Percentiles rank a stretch among this genome's conserved stretches.
Conservation (phyloP, 768 basidiomycete genomes). For the Inosperma sp. region DNA sequence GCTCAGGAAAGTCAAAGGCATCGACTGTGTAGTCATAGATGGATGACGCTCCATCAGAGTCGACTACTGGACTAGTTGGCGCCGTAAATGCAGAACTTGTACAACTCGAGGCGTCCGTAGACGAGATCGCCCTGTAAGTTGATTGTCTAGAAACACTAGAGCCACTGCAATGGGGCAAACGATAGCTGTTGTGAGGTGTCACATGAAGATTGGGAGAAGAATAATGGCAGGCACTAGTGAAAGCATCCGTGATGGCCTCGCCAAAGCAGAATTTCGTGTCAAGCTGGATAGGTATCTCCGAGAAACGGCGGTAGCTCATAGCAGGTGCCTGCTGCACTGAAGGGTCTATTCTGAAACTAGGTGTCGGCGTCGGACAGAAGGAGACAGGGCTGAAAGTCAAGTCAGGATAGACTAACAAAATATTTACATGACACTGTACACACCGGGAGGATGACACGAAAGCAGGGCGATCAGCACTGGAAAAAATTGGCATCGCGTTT, state of each 20-base stretch:
- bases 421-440: neutral
- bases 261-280: no score
- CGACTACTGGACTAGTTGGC: constrained; percentile 1
- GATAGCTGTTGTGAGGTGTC: neutral
- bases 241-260: no score
- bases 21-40: constrained; percentile 30
- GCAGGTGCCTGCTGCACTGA: neutral
- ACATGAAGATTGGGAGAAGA: neutral
- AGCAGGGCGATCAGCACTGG: constrained; percentile 1
- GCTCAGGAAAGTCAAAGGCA: constrained; percentile 38
- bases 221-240: no score
- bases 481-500: no score
- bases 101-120: constrained; percentile 1
- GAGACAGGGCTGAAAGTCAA: neutral
- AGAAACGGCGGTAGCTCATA: constrained; percentile 2
- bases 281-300: constrained; percentile 6
- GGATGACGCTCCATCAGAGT: constrained; percentile 32
- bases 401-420: neutral
- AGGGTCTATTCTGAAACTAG: no score
- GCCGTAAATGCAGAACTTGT: constrained; percentile 7
- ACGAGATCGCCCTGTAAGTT: constrained; percentile 1
- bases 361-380: constrained; percentile 1
- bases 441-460: constrained; percentile 4
- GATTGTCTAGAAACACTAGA: neutral
- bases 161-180: constrained; percentile 1